Conservation (phyloP, 805 yeast genomes). For the Brettanomyces sp. region DNA sequence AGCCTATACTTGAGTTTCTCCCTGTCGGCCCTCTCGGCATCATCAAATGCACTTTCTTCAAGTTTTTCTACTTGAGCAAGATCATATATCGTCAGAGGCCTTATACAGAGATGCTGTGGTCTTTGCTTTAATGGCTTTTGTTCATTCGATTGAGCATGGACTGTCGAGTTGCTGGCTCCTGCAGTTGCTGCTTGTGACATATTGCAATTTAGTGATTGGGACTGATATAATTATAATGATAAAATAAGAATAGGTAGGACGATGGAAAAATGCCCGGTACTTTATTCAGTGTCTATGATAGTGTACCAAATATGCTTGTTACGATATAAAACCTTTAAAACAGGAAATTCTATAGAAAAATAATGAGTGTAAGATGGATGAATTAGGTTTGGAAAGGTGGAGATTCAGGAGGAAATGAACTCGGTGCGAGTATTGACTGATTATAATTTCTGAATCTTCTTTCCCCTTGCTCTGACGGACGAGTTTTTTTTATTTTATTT, state of each 20-base stretch:
- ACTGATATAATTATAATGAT: neutral
- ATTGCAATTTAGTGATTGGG: neutral
- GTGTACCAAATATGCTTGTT: too few species aligned
- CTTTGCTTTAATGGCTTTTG: conserved; percentile 10
- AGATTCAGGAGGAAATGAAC: too few species aligned
- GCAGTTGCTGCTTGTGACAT: neutral
- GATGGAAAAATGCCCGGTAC: too few species aligned
- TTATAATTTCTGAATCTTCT: too few species aligned
- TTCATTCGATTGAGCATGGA: neutral
- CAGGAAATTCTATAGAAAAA: too few species aligned
- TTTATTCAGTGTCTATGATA: too few species aligned
- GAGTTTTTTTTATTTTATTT: neutral
- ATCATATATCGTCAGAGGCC: conserved; percentile 78
- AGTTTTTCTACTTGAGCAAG: conserved; percentile 48
- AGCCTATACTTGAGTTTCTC: conserved; percentile 64
- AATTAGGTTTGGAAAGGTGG: too few species aligned
- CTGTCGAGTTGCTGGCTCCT: neutral
- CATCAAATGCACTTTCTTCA: conserved; percentile 64
- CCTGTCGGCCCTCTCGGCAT: conserved; percentile 55
- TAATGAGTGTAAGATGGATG: too few species aligned
- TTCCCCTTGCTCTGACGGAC: too few species aligned
- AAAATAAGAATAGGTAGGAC: too few species aligned
- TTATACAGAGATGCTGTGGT: conserved; percentile 55
- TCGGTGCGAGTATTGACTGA: too few species aligned
- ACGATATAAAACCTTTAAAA: too few species aligned